phyloP scores from a whole-genome alignment of 441 rosid genomes.

The Euphorbia schlechtendalii region DNA sequence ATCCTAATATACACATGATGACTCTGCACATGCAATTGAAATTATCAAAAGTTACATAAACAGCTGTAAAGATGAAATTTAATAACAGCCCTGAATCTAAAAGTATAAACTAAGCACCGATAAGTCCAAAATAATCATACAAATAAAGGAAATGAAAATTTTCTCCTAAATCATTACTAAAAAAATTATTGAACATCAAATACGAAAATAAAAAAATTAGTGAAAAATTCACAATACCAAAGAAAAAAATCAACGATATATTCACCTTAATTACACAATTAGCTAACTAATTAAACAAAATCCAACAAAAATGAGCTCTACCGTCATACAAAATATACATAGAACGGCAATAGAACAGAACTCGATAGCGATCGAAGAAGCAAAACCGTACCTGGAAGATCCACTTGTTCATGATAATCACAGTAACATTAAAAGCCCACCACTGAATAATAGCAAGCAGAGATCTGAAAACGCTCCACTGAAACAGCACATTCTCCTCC shows the following conservation, averaged over 20 bases:
- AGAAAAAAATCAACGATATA: slow-evolving; percentile 8
- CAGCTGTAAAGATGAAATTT: not conserved
- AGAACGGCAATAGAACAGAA: too few species aligned
- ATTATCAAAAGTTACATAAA: not conserved
- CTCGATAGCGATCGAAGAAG: too few species aligned
- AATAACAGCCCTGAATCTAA: not conserved
- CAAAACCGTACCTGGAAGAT: slow-evolving; percentile 82
- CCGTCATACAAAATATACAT: too few species aligned
- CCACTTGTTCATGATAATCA: slow-evolving; percentile 98
- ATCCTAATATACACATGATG: not conserved
- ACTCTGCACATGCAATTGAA: slow-evolving; percentile 1
- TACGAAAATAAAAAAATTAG: not conserved
- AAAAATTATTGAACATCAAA: not conserved
- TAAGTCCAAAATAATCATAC: not conserved
- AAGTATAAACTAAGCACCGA: not conserved
- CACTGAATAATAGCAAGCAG: slow-evolving; percentile 87
- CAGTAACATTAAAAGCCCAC: slow-evolving; percentile 97
- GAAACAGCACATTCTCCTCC: slow-evolving; percentile 54
- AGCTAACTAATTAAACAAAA: slow-evolving; percentile 2
- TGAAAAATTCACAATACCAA: slow-evolving; percentile 12
- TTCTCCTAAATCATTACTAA: not conserved
- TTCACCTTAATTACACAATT: slow-evolving; percentile 7
- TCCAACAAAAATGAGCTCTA: slow-evolving; percentile 3
- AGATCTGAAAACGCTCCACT: slow-evolving; percentile 79
- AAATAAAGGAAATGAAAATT: not conserved